phyloP scores from a whole-genome alignment of 2,329 filamentous ascomycete genomes.

The Fusarium buharicum region DNA sequence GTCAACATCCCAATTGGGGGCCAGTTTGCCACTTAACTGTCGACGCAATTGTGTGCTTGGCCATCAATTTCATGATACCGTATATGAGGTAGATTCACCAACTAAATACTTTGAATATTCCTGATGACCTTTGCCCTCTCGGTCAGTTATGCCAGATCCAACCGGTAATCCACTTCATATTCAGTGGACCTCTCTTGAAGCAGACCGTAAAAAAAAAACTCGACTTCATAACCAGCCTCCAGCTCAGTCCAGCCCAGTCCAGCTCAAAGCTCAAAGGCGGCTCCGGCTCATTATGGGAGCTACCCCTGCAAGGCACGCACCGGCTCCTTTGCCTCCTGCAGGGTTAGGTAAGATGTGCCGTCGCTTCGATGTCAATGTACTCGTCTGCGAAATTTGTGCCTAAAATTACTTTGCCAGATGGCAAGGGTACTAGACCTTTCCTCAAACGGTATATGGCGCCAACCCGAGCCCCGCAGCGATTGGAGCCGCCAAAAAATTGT shows the following conservation, averaged over 20 bases:
- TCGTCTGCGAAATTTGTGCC: accelerated
- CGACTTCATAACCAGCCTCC: conserved; percentile 2
- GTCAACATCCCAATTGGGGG: conserved; percentile 12
- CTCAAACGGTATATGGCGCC: conserved; percentile 17
- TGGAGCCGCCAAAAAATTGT: conserved; percentile 47
- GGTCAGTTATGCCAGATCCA: not conserved
- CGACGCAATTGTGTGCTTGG: conserved; percentile 7
- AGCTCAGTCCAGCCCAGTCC: not conserved
- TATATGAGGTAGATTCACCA: no score
- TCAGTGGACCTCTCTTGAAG: conserved; percentile 14
- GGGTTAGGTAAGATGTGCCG: conserved; percentile 30
- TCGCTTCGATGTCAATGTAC: conserved; percentile 13
- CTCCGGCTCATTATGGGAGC: conserved; percentile 27
- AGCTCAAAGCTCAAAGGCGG: conserved; percentile 23
- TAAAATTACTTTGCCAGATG: conserved; percentile 11
- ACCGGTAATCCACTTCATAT: conserved; percentile 3
- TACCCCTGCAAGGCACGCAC: conserved; percentile 39
- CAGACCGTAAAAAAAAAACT: conserved; percentile 1
- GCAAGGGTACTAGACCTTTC: conserved; percentile 10
- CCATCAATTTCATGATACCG: no score
- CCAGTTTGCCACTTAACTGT: conserved; percentile 27
- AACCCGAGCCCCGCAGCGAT: conserved; percentile 29
- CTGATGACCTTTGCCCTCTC: conserved; percentile 6
- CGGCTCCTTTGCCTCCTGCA: conserved; percentile 28
- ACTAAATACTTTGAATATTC: not conserved